These are phyloP conservation scores for Periconia sp. DNA, from an alignment of 2,329 filamentous ascomycete genomes.

Conservation along the genomic window DNA sequence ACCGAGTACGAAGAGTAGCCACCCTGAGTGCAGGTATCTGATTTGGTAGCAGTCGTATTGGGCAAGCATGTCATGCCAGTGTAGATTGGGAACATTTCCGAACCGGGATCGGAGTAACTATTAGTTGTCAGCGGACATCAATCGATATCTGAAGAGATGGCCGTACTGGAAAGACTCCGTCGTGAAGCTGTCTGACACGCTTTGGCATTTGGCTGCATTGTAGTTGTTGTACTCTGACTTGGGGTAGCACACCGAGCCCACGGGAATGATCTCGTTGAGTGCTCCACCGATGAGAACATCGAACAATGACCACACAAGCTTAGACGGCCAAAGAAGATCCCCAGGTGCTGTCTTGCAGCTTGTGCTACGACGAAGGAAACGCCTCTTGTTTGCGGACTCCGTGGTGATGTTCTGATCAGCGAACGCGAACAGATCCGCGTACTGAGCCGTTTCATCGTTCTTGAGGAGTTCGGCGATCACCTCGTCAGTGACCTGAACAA, in stretches of 20 bases:
- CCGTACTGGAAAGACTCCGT: conserved; percentile 30
- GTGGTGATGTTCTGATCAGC: conserved; percentile 22
- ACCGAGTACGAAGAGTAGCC: conserved; percentile 36
- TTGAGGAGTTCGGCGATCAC: conserved; percentile 24
- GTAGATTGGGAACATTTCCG: conserved; percentile 36
- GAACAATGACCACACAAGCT: conserved; percentile 26
- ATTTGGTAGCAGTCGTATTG: conserved; percentile 2
- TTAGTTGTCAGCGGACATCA: too few relatives aligned
- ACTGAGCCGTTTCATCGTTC: conserved; percentile 22
- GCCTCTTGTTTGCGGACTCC: conserved; percentile 8
- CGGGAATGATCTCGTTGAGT: conserved; percentile 32
- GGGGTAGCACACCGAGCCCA: conserved; percentile 36
- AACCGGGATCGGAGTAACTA: conserved; percentile 30
- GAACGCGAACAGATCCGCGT: conserved; percentile 46
- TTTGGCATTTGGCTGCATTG: conserved; percentile 28
- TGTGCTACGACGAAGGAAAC: conserved; percentile 15
- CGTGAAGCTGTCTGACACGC: conserved; percentile 22
- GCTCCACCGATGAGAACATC: conserved; percentile 30
- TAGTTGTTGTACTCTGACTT: conserved; percentile 35
- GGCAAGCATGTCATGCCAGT: conserved; percentile 34
- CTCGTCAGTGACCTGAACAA: conserved; percentile 31
- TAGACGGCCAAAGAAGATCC: conserved; percentile 29
- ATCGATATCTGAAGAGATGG: too few relatives aligned
- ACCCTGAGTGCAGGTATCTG: conserved; percentile 34
- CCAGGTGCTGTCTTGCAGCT: conserved; percentile 38